These are phyloP conservation scores for Termitomyces sp. DNA, from an alignment of 768 basidiomycete genomes.

Conservation along the genomic window DNA sequence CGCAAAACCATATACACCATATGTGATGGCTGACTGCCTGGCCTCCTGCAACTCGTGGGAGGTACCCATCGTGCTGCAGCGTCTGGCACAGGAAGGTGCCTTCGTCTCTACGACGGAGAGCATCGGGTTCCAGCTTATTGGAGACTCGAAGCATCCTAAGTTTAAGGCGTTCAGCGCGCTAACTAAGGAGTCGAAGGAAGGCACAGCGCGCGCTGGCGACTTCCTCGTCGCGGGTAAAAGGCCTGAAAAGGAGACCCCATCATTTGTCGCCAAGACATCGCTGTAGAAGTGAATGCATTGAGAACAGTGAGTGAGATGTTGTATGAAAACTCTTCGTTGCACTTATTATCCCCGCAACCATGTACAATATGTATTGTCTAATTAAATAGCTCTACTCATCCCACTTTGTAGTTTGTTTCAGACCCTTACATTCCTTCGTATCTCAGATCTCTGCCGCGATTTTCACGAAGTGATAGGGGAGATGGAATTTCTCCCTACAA, in stretches of 20 bases:
- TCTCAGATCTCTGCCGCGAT: not conserved
- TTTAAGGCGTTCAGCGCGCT: slow-evolving; percentile 21
- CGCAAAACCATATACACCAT: slow-evolving; percentile 17
- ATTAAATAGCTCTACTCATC: not conserved
- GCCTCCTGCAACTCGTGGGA: slow-evolving; percentile 21
- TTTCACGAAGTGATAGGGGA: not conserved
- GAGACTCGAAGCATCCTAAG: slow-evolving; percentile 16
- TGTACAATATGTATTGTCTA: not conserved
- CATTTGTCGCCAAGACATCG: slow-evolving; percentile 4
- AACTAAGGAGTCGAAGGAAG: slow-evolving; percentile 19
- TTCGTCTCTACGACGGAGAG: slow-evolving; percentile 20
- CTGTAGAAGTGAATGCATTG: not conserved
- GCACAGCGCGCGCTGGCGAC: slow-evolving; percentile 19
- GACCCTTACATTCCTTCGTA: not conserved
- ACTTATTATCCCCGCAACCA: not conserved
- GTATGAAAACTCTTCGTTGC: not conserved
- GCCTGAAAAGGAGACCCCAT: not conserved
- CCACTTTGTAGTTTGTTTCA: not conserved
- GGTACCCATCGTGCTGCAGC: slow-evolving; percentile 19
- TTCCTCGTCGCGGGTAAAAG: slow-evolving; percentile 10
- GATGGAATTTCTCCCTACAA: not conserved
- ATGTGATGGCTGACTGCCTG: slow-evolving; percentile 20
- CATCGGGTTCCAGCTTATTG: slow-evolving; percentile 21
- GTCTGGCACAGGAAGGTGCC: slow-evolving; percentile 19
- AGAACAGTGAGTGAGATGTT: not conserved